Evolutionary conservation across 768 basidiomycete genomes (phyloP), one percentile per base, ranked within the genome.

Genomic region (Suillus subalutaceus): DNA sequence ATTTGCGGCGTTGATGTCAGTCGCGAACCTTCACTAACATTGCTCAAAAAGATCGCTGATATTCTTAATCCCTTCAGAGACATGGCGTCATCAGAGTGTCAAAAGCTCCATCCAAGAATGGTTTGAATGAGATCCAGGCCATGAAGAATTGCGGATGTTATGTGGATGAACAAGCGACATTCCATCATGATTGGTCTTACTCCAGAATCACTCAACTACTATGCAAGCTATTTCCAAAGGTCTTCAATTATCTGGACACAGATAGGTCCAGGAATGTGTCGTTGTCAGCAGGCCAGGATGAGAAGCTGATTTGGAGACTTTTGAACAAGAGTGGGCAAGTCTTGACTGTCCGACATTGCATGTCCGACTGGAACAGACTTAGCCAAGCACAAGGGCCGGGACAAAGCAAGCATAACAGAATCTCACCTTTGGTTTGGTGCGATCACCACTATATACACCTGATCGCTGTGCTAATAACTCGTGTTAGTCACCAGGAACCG

Each of bases 121-220:
- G 40, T 43, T 8, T 26, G 30, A 43, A 30, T 9, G 37, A 62
- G 40, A 37, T 62, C 41, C 60, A 62, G 44, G 32, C 43, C 20
- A 43, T 62, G 61, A 62, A 62, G 41, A 62, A 62, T 35, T 30
- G 26, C 0, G 43, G 43, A 26, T 62, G 61, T 48, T 62, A 62
- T 48, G 20, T 30, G 13, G 61, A 48, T 7, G 35, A 35, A 35
- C 35, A 35, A 7, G 35, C 3, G 35, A 35, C 35, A 35, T 35
- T 35, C 6, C 35, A 35, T 35, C 35, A 35, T 35, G 35, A 35
- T 35, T 35, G 37, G 26, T 26, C 26, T 26, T 26, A 26, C 26
- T 26, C 26, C 26, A 26, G 26, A 26, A 26, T 26, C 26, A 26
- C 26, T 26, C 26, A 26, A 26, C 26, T 26, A 26, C 26, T 26